Evolutionary conservation across 306 rosid genomes (phyloP).

Genomic region (Neltuma alba): DNA sequence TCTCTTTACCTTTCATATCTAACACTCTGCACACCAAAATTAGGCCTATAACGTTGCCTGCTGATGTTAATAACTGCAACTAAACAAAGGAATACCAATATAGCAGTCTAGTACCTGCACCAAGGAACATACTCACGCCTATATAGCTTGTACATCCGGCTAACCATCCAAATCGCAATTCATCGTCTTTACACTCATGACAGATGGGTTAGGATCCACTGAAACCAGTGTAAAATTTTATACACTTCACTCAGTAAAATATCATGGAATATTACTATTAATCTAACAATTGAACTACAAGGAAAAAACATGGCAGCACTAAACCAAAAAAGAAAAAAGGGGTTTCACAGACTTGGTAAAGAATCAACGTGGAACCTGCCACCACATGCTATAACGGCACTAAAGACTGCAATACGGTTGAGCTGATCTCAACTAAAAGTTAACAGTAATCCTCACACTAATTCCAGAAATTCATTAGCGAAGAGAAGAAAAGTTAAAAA

Average conservation of each 20-base stretch:
- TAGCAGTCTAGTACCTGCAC: neutral
- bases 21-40: neutral
- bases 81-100: neutral
- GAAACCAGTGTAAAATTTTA: neutral
- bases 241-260: neutral
- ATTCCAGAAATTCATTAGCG: neutral
- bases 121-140: neutral
- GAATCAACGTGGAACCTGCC: conserved; percentile 9
- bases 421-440: neutral
- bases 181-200: neutral
- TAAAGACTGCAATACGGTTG: neutral
- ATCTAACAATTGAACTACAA: neutral
- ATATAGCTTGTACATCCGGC: neutral
- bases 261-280: neutral
- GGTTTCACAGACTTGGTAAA: neutral
- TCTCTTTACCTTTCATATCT: neutral
- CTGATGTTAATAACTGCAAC: neutral
- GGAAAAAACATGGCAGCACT: neutral
- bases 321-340: neutral
- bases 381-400: neutral
- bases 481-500: conserved; percentile 10
- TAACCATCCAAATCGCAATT: neutral
- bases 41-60: neutral
- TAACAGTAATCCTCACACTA: neutral
- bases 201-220: neutral